phyloP scores from a whole-genome alignment of 495 filamentous ascomycete genomes.

The Neurospora cerealis region DNA sequence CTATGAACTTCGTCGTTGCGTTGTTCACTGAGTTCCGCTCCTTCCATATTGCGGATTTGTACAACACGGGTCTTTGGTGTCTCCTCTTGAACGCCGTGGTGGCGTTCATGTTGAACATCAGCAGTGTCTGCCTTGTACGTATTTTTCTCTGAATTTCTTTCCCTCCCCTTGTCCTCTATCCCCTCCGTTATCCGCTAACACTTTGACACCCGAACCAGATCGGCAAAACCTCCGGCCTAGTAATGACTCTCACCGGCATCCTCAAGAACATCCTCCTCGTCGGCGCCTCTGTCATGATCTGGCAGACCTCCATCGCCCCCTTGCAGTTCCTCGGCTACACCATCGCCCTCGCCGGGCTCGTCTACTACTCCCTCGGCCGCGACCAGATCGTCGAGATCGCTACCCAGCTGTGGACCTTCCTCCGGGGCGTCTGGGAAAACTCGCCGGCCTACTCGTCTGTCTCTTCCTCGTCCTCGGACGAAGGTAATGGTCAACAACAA shows the following conservation, averaged over 20 bases:
- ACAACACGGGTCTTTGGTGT: slow-evolving; percentile 44
- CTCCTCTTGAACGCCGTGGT: slow-evolving; percentile 60
- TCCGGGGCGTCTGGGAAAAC: slow-evolving; percentile 39
- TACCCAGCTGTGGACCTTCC: slow-evolving; percentile 48
- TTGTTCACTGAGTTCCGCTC: slow-evolving; percentile 45
- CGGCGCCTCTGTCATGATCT: slow-evolving; percentile 51
- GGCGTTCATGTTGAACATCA: slow-evolving; percentile 69
- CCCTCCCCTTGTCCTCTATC: not conserved
- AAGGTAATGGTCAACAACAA: not conserved
- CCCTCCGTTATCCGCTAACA: not conserved
- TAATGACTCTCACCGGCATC: slow-evolving; percentile 65
- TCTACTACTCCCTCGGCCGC: slow-evolving; percentile 59
- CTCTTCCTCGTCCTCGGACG: slow-evolving; percentile 25
- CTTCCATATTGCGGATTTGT: slow-evolving; percentile 44
- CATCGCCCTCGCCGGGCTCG: slow-evolving; percentile 51
- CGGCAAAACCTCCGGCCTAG: slow-evolving; percentile 65
- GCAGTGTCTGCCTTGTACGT: slow-evolving; percentile 61
- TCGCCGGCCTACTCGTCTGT: not conserved
- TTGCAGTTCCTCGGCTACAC: slow-evolving; percentile 58
- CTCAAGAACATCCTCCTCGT: slow-evolving; percentile 71
- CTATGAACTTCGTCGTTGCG: slow-evolving; percentile 64
- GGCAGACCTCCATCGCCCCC: slow-evolving; percentile 47
- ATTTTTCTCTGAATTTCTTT: not conserved
- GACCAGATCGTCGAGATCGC: slow-evolving; percentile 56
- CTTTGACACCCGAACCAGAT: slow-evolving; percentile 40